Base-by-base conservation (phyloP, 202 grass and related monocot species). In the Saccharum hybrid region DNA sequence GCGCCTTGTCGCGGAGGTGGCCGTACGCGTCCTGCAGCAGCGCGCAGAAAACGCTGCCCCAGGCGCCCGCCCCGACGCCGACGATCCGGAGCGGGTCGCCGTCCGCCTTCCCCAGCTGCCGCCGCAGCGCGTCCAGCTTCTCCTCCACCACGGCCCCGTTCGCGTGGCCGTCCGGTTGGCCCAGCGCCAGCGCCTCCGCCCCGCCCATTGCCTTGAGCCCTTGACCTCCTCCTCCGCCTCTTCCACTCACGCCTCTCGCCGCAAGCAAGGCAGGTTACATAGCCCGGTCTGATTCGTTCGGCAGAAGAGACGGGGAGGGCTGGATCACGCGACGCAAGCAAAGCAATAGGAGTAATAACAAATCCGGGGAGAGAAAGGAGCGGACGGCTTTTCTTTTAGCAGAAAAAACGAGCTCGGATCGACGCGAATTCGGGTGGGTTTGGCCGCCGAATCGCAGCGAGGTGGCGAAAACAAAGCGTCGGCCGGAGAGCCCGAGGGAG, bases 1-100 rank as follows among this genome's bases (percentile, higher is more conserved):
- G 93, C 59, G 93, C 91, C 86, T 92, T 94, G 46, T 99, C 89
- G 4, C 93, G 89, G 72, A 99, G 86, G 74, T 94, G 93, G 68
- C 96, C 91, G 36, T 99, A 99, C 8, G 93, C 91, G 48, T 99
- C 93, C 84, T 99, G 96, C 68, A 99, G 72, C 33, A 99, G 93
- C 52, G 96, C 96, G 63, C 88, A 87, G 86, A 99, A 99, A 61
- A 94, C 96, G 71, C 91, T 96, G 66, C 96, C 93, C 96, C 96
- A 99, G 39, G 96, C 96, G 5, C 96, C 96, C 5, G 96, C 96
- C 22, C 96, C 96, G 15, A 99, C 83, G 69, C 91, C 93, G 38
- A 82, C 96, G 83, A 99, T 92, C 91, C 94, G 92, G 40, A 99
- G 89, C 69, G 87, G 88, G 71, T 96, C 90, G 11, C 88, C 96